Conservation (phyloP, 768 basidiomycete genomes). For the Tephrocybe rancida region DNA sequence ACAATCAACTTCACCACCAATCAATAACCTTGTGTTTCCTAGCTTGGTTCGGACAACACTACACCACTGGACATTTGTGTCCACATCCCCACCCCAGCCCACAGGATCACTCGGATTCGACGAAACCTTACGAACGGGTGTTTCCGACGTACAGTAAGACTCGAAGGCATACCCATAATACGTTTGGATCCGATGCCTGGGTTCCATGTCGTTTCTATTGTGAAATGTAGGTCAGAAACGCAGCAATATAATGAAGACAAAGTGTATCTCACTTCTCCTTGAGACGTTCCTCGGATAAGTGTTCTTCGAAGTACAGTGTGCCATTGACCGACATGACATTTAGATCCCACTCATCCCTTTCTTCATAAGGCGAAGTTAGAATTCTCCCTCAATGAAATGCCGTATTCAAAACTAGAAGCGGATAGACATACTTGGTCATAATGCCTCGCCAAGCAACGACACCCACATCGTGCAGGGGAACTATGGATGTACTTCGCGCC, state of each 20-base stretch:
- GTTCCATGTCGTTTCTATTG: constrained; percentile 64
- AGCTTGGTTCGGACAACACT: constrained; percentile 86
- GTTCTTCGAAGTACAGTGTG: constrained; percentile 77
- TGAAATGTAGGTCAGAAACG: background rate
- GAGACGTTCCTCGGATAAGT: constrained; percentile 58
- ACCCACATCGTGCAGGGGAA: constrained; percentile 42
- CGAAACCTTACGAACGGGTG: constrained; percentile 29
- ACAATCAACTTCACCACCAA: constrained; percentile 93
- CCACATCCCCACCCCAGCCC: constrained; percentile 81
- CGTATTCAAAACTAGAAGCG: constrained; percentile 4
- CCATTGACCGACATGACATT: constrained; percentile 80
- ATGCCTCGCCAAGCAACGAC: constrained; percentile 81
- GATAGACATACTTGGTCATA: constrained; percentile 68
- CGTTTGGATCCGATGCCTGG: constrained; percentile 60
- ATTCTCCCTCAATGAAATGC: constrained; percentile 58
- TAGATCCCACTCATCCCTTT: constrained; percentile 75
- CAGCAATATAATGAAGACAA: background rate
- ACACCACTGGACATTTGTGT: constrained; percentile 92
- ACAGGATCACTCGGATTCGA: constrained; percentile 30
- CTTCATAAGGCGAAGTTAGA: constrained; percentile 81
- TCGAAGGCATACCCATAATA: constrained; percentile 93
- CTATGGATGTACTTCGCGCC: constrained; percentile 30
- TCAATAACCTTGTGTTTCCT: constrained; percentile 67
- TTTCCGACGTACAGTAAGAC: constrained; percentile 74
- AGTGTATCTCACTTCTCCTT: constrained; percentile 58